Evolutionary conservation across 352 stramenopile species (phyloP).

Genomic region (Globisporangium parvum): DNA sequence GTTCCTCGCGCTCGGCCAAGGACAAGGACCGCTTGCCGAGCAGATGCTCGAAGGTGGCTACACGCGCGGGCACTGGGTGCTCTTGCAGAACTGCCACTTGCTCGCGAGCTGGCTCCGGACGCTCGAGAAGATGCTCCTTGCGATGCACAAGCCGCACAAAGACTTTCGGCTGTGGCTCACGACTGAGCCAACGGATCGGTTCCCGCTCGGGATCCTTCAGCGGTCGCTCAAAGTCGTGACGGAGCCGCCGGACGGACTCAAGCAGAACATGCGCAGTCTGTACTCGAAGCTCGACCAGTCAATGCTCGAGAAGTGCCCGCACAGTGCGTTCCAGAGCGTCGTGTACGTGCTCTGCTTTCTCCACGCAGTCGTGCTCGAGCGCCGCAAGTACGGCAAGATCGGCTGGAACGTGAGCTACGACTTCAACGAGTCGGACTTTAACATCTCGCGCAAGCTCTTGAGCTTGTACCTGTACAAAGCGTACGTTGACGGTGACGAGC

Average conservation of each 20-base stretch:
- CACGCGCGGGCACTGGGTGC: conserved; percentile 83
- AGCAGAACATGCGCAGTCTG: conserved; percentile 95
- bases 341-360: conserved; percentile 95
- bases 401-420: conserved; percentile 97
- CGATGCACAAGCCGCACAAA: conserved; percentile 89
- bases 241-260: conserved; percentile 93
- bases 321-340: conserved; percentile 89
- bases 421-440: conserved; percentile 96
- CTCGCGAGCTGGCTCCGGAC: conserved; percentile 91
- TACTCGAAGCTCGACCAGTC: conserved; percentile 89
- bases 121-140: conserved; percentile 91
- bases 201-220: conserved; percentile 94
- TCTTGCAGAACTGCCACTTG: conserved; percentile 96
- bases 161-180: conserved; percentile 95
- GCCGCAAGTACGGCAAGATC: conserved; percentile 96
- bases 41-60: conserved; percentile 91
- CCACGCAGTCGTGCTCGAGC: conserved; percentile 93
- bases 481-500: conserved; percentile 89
- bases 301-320: conserved; percentile 91
- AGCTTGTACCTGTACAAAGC: conserved; percentile 93
- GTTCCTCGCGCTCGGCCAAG: conserved; percentile 92
- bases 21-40: conserved; percentile 91
- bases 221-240: conserved; percentile 94
- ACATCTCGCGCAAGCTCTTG: conserved; percentile 89
- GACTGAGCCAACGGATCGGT: conserved; percentile 93